Evolutionary conservation across 345 rosid genomes (phyloP), one percentile per base, ranked within the genome.

Genomic region (Brassica carinata): DNA sequence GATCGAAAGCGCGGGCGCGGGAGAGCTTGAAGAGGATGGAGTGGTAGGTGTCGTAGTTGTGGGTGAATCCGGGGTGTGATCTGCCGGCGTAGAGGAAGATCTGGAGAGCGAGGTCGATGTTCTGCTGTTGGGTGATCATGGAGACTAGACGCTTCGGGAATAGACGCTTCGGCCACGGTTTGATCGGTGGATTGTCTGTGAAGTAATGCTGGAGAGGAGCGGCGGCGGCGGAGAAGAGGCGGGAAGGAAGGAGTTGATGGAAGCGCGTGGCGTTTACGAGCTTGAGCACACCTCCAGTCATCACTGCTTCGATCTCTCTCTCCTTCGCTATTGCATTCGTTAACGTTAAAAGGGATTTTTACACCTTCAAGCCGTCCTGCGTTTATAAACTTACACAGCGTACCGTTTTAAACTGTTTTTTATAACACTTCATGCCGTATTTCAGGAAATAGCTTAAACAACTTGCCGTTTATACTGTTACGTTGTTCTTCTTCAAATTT

Each of bases 61-160:
- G 96, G 17, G 82, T 83, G 71, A 93, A 89, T 0, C 86, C 83
- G 11, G 88, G 92, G 76, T 94, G 97, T 69, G 84, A 90, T 79
- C 87, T 92, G 0, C 91, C 90, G 31, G 98, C 97, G 85, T 90
- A 87, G 18, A 86, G 77, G 90, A 92, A 94, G 69, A 91, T 91
- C 81, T 91, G 98, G 85, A 92, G 88, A 58, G 97, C 92, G 3
- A 94, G 97, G 81, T 90, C 97, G 67, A 89, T 91, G 81, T 89
- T 90, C 63, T 92, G 94, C 65, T 92, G 97, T 79, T 88, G 89
- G 34, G 70, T 77, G 85, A 94, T 90, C 93, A 93, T 89, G 67
- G 88, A 88, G 73, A 79, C 85, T 3, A 94, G 85, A 67, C 94
- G 97, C 78, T 88, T 94, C 1, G 96, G 94, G 84, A 76, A 85